A percentile compares a stretch with the other conserved stretches of the same genome.
Evolutionary conservation across 176 grass and related monocot species (phyloP).

Genomic region (Phoenix dactylifera): DNA sequence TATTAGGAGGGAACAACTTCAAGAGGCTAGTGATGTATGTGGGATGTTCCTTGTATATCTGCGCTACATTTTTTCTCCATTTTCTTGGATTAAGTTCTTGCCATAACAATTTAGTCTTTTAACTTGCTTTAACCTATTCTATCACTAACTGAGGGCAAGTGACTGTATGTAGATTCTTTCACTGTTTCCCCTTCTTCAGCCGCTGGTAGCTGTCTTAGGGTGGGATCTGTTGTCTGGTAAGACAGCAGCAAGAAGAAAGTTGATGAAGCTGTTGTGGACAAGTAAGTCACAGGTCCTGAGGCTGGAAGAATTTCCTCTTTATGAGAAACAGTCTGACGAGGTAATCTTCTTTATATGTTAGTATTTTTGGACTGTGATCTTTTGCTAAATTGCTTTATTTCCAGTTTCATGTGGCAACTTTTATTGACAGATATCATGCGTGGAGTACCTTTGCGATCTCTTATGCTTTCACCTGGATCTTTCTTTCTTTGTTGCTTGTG

Average conservation of each 20-base stretch:
- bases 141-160: conserved; percentile 7
- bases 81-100: conserved; percentile 20
- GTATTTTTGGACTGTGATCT: not conserved
- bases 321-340: conserved; percentile 54
- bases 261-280: conserved; percentile 87
- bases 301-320: conserved; percentile 69
- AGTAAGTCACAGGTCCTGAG: conserved; percentile 78
- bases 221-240: conserved; percentile 94
- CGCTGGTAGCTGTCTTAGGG: conserved; percentile 81
- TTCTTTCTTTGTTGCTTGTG: conserved; percentile 75
- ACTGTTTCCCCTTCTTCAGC: conserved; percentile 82
- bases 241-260: conserved; percentile 57
- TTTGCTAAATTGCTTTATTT: not conserved
- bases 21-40: conserved; percentile 81
- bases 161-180: conserved; percentile 59
- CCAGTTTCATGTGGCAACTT: conserved; percentile 13
- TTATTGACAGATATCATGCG: conserved; percentile 54
- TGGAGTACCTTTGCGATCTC: conserved; percentile 87
- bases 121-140: conserved; percentile 14
- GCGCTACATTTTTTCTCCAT: not conserved
- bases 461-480: conserved; percentile 94
- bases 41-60: not conserved
- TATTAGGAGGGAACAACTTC: conserved; percentile 66
- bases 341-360: conserved; percentile 27
- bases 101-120: conserved; percentile 1